These are phyloP conservation scores for Ehretia macrophylla DNA, from an alignment of 257 asterid species.

Conservation along the genomic window DNA sequence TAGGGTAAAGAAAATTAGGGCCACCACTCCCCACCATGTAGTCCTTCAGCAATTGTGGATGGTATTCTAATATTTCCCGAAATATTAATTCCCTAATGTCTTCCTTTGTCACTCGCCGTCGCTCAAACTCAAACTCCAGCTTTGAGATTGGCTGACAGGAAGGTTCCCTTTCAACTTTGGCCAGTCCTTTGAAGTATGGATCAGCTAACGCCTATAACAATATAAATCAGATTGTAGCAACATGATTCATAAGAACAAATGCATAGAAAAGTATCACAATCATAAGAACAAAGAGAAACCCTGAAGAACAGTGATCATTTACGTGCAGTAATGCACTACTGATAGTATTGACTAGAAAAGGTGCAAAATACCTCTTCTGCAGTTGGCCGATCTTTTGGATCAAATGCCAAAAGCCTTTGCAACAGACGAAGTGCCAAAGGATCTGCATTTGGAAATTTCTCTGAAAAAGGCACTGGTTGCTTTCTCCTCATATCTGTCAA, in stretches of 20 bases:
- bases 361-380: slow-evolving; percentile 61
- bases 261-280: neutral
- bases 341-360: neutral
- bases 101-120: slow-evolving; percentile 74
- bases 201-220: slow-evolving; percentile 70
- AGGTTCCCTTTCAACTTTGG: slow-evolving; percentile 89
- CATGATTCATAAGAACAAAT: neutral
- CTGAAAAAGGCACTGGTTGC: slow-evolving; percentile 48
- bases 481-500: slow-evolving; percentile 71
- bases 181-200: slow-evolving; percentile 87
- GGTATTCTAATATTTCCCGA: slow-evolving; percentile 79
- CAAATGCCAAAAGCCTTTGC: slow-evolving; percentile 77
- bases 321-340: neutral
- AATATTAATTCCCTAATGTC: slow-evolving; percentile 75
- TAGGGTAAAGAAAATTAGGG: slow-evolving; percentile 72
- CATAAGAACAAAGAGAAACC: neutral
- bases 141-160: slow-evolving; percentile 77
- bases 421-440: slow-evolving; percentile 65
- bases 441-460: slow-evolving; percentile 66
- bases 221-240: slow-evolving; percentile 8
- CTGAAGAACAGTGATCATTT: neutral
- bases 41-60: slow-evolving; percentile 82
- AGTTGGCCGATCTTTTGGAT: slow-evolving; percentile 88
- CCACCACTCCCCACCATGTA: slow-evolving; percentile 69
- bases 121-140: slow-evolving; percentile 90